Base-by-base conservation (phyloP, 2,329 filamentous ascomycete species). In the Colletotrichum siamense region DNA sequence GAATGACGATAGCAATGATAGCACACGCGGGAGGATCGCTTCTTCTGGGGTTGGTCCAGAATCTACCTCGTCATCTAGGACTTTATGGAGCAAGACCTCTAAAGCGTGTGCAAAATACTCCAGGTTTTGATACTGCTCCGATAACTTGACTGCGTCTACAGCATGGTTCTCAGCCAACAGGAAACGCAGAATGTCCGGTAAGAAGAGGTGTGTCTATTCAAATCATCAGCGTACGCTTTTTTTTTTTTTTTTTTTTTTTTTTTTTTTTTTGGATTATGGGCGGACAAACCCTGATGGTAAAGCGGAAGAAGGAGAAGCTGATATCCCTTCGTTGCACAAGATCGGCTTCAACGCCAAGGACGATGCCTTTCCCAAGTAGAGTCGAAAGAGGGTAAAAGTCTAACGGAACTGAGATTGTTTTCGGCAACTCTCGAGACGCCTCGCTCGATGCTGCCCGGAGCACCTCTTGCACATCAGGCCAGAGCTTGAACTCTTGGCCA, bases 341-440 rank as follows among this genome's bases (percentile, higher is more conserved):
- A 80, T 99, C 97, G 1, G 96, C 94, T 82, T 99, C 97, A 15
- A 99, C 92, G 1, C 97, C 97, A 67, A 99, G 89, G 3, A 98
- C 89, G 75, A 99, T 95, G 2, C 95, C 96, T 83, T 98, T 98
- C 75, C 93, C 93, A n/a, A 98, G 87, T 6, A 98, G 87, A 4
- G 96, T 92, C 2, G 96, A 98, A 16, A 99, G 87, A 1, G 97
- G 97, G 81, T 99, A 99, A 84, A 99, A 99, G 84, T 99, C 97
- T n/a, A 98, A 89, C 0, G 94, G 91, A 71, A 99, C 92, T 28
- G 93, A 91, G 13, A 98, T 93, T 3, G 95, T 92, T 10, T 91
- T 89, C 3, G 95, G 94, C 5, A 98, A 84, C 69, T 98, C 95
- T 77, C 92, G 91, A 15, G 90, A 89, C 28, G 91, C 85, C 77